phyloP scores from a whole-genome alignment of 2,329 filamentous ascomycete genomes.

The Fusarium odoratissimum region DNA sequence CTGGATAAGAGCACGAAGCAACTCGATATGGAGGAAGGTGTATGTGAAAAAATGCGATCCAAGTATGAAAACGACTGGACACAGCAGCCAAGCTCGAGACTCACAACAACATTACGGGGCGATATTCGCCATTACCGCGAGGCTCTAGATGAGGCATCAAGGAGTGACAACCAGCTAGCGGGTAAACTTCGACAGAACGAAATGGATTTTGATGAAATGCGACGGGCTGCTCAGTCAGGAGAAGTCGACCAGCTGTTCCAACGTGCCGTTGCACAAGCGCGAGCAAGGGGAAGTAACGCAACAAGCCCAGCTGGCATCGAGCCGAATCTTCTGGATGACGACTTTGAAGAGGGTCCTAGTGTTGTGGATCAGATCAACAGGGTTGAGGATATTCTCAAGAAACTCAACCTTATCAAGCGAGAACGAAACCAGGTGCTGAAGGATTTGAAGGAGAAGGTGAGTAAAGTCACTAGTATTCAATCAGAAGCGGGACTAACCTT shows the following conservation, averaged over 20 bases:
- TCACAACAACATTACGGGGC: conserved; percentile 87
- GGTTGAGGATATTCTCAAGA: conserved; percentile 92
- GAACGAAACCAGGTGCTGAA: conserved; percentile 93
- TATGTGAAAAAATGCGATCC: conserved; percentile 98
- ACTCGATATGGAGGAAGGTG: conserved; percentile 95
- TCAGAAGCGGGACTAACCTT: conserved; percentile 35
- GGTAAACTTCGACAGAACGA: conserved; percentile 88
- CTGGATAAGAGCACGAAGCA: conserved; percentile 87
- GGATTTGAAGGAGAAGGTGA: conserved; percentile 96
- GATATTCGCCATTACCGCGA: conserved; percentile 91
- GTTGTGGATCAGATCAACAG: conserved; percentile 89
- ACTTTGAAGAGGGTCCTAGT: conserved; percentile 84
- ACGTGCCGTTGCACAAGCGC: conserved; percentile 82
- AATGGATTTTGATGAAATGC: conserved; percentile 94
- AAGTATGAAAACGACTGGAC: conserved; percentile 98
- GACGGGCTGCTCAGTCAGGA: conserved; percentile 84
- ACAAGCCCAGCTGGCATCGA: conserved; percentile 72
- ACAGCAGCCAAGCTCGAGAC: conserved; percentile 90
- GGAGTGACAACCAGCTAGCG: conserved; percentile 86
- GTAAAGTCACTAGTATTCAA: conserved; percentile 31
- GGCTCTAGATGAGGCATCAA: conserved; percentile 87
- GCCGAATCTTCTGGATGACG: conserved; percentile 87
- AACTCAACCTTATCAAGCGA: conserved; percentile 89
- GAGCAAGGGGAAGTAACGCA: conserved; percentile 70
- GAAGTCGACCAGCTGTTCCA: conserved; percentile 92